Evolutionary conservation across 345 rosid genomes (phyloP).

Genomic region (Eucalyptus marginata): DNA sequence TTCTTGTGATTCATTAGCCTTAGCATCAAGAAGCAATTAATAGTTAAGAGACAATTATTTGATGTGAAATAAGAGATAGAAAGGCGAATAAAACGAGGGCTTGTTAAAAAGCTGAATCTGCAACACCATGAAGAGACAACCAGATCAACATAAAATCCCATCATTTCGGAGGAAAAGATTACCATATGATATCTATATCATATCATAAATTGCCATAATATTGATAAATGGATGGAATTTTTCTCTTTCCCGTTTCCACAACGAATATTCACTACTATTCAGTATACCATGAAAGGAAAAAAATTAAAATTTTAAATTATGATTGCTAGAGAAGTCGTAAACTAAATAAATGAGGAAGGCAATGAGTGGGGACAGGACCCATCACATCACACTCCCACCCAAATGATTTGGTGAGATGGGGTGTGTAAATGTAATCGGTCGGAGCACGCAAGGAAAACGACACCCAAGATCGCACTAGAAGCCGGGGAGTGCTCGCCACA

Average conservation of each 20-base stretch:
- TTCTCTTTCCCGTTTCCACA: not conserved
- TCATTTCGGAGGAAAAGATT: not conserved
- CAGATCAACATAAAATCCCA: not conserved
- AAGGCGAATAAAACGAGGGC: not conserved
- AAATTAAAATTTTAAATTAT: not conserved
- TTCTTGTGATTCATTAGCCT: not conserved
- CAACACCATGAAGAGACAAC: not conserved
- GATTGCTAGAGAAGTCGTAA: not conserved
- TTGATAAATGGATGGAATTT: not conserved
- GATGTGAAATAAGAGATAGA: not conserved
- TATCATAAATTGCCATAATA: not conserved
- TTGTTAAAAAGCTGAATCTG: not conserved
- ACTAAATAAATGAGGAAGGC: not conserved
- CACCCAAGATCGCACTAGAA: constrained; percentile 14
- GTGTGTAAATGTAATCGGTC: not conserved
- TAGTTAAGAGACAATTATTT: not conserved
- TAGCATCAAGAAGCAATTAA: not conserved
- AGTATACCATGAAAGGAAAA: not conserved
- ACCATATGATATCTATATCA: not conserved
- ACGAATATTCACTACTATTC: not conserved
- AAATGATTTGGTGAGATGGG: not conserved
- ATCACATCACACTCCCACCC: not conserved
- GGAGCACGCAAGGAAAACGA: not conserved
- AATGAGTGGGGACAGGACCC: not conserved
- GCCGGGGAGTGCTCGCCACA: constrained; percentile 36